Conservation (phyloP, 2,329 filamentous ascomycete genomes). For the Colletotrichum incanum region DNA sequence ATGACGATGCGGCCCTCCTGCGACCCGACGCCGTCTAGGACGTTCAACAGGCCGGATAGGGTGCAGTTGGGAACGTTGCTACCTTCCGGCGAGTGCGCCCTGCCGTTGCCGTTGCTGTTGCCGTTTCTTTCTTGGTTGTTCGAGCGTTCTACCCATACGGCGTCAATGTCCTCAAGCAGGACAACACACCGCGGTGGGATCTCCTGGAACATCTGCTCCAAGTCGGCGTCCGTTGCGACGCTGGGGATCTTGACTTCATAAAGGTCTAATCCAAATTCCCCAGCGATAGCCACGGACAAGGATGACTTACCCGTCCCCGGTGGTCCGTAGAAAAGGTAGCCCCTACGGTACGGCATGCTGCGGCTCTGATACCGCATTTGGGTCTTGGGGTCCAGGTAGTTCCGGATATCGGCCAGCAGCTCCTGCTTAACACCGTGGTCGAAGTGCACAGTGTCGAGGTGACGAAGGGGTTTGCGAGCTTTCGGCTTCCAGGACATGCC, state of each 20-base stretch:
- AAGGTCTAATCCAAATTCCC: constrained; percentile 65
- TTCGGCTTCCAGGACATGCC: constrained; percentile 66
- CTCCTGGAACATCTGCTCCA: constrained; percentile 67
- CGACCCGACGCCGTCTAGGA: constrained; percentile 79
- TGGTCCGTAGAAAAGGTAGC: constrained; percentile 77
- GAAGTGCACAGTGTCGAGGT: constrained; percentile 67
- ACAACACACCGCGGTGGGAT: constrained; percentile 69
- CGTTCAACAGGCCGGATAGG: constrained; percentile 78
- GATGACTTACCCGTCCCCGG: constrained; percentile 75
- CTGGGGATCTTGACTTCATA: constrained; percentile 66
- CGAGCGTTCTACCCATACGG: constrained; percentile 52
- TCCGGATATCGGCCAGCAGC: constrained; percentile 65
- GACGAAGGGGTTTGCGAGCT: constrained; percentile 63
- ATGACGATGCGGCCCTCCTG: constrained; percentile 80
- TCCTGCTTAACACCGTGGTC: constrained; percentile 62
- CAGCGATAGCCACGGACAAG: constrained; percentile 67
- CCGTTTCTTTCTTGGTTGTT: neutral
- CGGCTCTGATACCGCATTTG: constrained; percentile 75
- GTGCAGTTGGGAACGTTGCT: constrained; percentile 56
- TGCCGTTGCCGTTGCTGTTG: constrained; percentile 34
- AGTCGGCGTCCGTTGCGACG: constrained; percentile 64
- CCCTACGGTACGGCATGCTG: constrained; percentile 60
- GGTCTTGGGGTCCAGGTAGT: constrained; percentile 65
- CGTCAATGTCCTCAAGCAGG: constrained; percentile 70
- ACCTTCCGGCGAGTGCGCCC: constrained; percentile 26